These are phyloP conservation scores for Eucalyptus decipiens DNA, from an alignment of 345 rosid species.

Conservation along the genomic window DNA sequence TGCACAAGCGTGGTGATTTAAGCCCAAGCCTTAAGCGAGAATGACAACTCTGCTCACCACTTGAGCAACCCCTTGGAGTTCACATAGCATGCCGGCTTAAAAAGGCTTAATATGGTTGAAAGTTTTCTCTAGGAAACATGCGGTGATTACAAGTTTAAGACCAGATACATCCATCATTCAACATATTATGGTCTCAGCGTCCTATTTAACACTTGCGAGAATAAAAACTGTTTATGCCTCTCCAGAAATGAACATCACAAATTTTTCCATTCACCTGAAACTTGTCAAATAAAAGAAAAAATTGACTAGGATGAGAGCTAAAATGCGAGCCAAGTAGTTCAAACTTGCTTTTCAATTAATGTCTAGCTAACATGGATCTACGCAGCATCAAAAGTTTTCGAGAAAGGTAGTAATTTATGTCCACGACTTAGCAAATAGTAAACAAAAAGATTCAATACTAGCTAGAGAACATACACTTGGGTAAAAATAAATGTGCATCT, in stretches of 20 bases:
- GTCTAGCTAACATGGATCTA: neutral
- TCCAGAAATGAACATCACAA: neutral
- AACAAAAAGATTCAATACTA: neutral
- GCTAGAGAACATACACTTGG: neutral
- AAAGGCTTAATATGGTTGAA: neutral
- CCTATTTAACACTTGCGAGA: neutral
- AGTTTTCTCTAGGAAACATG: neutral
- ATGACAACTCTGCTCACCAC: neutral
- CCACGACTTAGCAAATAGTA: neutral
- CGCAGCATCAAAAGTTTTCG: neutral
- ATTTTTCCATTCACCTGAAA: neutral
- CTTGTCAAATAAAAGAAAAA: neutral
- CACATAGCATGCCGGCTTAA: neutral
- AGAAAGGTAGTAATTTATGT: neutral
- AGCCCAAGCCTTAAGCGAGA: neutral
- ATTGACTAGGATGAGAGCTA: neutral
- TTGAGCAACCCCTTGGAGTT: neutral
- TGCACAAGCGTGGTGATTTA: neutral
- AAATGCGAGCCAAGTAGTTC: neutral
- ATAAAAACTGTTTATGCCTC: neutral
- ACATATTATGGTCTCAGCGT: neutral
- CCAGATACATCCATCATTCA: neutral
- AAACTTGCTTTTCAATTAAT: neutral
- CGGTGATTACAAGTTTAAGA: neutral
- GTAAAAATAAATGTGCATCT: neutral